Base-by-base conservation (phyloP, 495 filamentous ascomycete genomes). In the Aspergillus baeticus region DNA sequence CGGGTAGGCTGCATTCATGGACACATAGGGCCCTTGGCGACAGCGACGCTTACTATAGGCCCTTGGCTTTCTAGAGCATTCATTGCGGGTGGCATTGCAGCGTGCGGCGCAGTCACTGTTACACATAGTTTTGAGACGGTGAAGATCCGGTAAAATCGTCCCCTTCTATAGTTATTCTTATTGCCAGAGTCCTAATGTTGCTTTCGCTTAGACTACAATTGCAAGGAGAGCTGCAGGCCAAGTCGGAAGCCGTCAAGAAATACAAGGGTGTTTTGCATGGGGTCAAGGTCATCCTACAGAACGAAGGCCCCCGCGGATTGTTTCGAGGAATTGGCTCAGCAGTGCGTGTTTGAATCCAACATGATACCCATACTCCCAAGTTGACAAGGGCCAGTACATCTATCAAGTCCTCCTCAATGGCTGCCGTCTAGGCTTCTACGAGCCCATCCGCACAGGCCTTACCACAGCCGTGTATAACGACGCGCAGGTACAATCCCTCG, bases 111-210 rank as follows among this genome's bases (percentile, higher is more conserved):
- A 50, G 95, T 99, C 48, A 98, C 94, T 4, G 93, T 95, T 43
- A 99, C 94, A 36, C 94, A 99, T 72, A 90, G 91, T 57, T 97
- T 98, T 77, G 94, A 99, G 75, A 98, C 94, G 6, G 91, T 98
- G 55, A 99, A 99, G 84, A 99, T 98, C 69, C 90, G 93, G 89
- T 93, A 66, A 51, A 75, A 51, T 10, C 18, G 38, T 54, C 38
- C 17, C 37, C 23, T 31, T 17, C 13, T 18, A 34, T 35, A 6
- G 22, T 42, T 45, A 14, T 26, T 51, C 41, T 22, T 22, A 29
- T 35, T 1, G 17, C 45, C 43, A 17, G 6, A 21, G 36, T 14
- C 5, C 36, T 52, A 34, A 52, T 29, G 3, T 8, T 46, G 34
- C 23, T 47, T 23, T 50, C 22, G 39, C 35, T 6, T 54, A 92